Percentiles rank a stretch among this genome's conserved stretches.
These are phyloP conservation scores for Chlorella ohadii DNA, from an alignment of 139 green algal genomes.

Conservation along the genomic window DNA sequence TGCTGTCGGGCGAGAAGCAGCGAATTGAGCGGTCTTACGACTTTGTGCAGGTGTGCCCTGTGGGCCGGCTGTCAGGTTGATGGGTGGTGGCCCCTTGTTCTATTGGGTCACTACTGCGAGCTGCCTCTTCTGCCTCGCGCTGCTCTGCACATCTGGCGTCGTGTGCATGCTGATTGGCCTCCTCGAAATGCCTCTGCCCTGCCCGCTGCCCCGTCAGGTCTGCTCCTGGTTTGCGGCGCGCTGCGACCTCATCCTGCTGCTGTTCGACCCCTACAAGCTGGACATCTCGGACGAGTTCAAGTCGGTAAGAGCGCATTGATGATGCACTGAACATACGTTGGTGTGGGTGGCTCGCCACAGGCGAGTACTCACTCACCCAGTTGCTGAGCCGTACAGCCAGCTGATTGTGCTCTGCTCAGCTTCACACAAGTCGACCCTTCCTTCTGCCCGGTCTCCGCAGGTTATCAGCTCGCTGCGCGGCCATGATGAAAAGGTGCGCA, in stretches of 20 bases:
- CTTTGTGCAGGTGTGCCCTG: conserved; percentile 74
- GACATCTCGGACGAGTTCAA: conserved; percentile 98
- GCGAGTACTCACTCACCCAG: too few species aligned
- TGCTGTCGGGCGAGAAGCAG: conserved; percentile 97
- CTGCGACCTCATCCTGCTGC: conserved; percentile 96
- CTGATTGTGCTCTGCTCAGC: too few species aligned
- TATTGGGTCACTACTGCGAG: neutral
- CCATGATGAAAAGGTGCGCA: conserved; percentile 96
- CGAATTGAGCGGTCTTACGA: conserved; percentile 94
- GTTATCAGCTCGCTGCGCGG: conserved; percentile 81
- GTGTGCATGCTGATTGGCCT: neutral
- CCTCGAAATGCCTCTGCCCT: neutral
- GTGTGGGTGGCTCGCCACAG: too few species aligned
- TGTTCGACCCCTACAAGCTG: conserved; percentile 99
- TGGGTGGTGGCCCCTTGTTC: too few species aligned
- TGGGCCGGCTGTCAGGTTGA: too few species aligned
- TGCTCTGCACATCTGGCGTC: neutral
- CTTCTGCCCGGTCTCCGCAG: conserved; percentile 31
- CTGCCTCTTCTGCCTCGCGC: neutral
- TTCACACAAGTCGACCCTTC: too few species aligned
- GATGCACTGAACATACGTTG: too few species aligned
- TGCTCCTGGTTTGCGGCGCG: conserved; percentile 93
- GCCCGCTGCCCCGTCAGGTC: conserved; percentile 55
- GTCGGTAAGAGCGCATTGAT: too few species aligned
- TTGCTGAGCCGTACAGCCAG: too few species aligned